Conservation (phyloP, 1,139 yeast species). For the Pneumocystis murina region DNA sequence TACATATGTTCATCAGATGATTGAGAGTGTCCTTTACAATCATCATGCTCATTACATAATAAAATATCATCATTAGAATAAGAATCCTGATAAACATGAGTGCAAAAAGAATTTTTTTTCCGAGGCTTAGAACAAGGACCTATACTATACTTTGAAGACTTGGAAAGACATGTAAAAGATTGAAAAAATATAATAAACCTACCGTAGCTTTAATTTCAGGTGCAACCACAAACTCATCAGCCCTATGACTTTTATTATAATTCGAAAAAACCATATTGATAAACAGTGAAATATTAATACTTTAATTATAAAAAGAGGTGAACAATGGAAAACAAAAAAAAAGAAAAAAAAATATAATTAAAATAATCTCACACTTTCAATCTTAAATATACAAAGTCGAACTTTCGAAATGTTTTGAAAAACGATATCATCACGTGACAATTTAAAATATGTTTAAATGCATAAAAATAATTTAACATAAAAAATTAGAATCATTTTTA, state of each 20-base stretch:
- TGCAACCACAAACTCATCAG: not conserved
- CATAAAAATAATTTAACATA: not conserved
- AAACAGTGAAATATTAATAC: not conserved
- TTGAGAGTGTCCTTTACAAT: not conserved
- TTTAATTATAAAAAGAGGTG: not conserved
- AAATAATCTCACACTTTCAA: not conserved
- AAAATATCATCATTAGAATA: not conserved
- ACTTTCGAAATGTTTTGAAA: not conserved
- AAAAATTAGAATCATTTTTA: not conserved
- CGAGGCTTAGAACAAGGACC: not conserved
- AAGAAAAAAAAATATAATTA: not conserved
- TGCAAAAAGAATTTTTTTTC: not conserved
- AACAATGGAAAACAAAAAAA: not conserved
- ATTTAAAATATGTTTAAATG: not conserved
- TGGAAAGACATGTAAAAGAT: not conserved
- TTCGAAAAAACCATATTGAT: not conserved
- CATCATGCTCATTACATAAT: not conserved
- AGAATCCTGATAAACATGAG: not conserved
- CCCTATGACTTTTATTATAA: not conserved
- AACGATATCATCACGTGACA: not conserved
- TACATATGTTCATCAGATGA: not conserved
- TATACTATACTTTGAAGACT: not conserved
- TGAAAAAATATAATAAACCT: not conserved
- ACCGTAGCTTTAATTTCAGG: not conserved
- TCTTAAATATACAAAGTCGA: not conserved